Conservation (phyloP, 2,329 filamentous ascomycete genomes). For the Talaromyces marneffei region DNA sequence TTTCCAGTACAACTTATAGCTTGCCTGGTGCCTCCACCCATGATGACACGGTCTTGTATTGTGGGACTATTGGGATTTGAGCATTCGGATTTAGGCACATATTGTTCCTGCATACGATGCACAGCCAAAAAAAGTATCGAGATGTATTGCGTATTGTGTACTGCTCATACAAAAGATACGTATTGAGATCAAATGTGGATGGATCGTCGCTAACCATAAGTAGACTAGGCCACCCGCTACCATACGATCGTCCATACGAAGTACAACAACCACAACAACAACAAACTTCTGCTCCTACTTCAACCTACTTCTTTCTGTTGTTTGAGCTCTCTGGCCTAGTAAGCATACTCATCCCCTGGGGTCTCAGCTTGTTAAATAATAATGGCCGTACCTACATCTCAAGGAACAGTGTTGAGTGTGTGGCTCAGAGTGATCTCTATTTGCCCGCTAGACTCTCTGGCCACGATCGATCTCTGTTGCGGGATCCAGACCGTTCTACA, state of each 20-base stretch:
- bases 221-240: not conserved
- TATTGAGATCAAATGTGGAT: not conserved
- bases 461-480: not conserved
- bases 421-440: not conserved
- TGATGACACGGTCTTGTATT: not conserved
- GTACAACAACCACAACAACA: not conserved
- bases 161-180: not conserved
- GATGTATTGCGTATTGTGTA: too few relatives aligned
- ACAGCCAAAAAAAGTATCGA: not conserved
- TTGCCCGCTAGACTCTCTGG: not conserved
- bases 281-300: not conserved
- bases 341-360: not conserved
- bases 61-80: not conserved
- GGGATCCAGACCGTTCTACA: not conserved
- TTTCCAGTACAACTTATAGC: not conserved
- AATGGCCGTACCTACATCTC: not conserved
- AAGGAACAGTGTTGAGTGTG: not conserved
- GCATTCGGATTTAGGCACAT: not conserved
- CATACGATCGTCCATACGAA: not conserved
- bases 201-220: not conserved
- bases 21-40: not conserved
- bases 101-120: not conserved
- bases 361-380: not conserved
- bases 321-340: not conserved
- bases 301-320: not conserved